Evolutionary conservation across 306 rosid genomes (phyloP).

Genomic region (Rubus idaeus): DNA sequence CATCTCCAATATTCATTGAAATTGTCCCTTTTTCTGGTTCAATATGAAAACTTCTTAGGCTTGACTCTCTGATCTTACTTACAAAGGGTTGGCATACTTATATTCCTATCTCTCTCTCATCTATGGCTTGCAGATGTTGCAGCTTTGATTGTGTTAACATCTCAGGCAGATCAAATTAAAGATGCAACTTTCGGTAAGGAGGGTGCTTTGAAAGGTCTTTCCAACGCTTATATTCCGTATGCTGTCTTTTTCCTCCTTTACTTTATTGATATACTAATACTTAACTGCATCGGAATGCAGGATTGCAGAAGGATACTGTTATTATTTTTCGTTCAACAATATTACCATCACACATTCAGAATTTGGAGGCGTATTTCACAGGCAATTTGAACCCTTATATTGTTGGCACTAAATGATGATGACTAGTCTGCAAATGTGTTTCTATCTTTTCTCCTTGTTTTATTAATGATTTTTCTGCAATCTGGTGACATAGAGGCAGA

Average conservation of each 20-base stretch:
- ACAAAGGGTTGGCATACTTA: neutral
- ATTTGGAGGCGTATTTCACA: slow-evolving; percentile 52
- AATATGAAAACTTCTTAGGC: neutral
- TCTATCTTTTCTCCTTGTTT: neutral
- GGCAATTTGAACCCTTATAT: slow-evolving; percentile 43
- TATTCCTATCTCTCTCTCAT: slow-evolving; percentile 17
- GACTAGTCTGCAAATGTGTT: neutral
- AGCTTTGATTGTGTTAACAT: slow-evolving; percentile 60
- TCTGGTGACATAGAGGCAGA: neutral
- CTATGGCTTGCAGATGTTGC: slow-evolving; percentile 55
- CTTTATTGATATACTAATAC: slow-evolving; percentile 26
- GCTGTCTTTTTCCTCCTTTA: slow-evolving; percentile 9
- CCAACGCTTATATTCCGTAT: slow-evolving; percentile 20
- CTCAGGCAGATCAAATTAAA: slow-evolving; percentile 47
- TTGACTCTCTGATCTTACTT: slow-evolving; percentile 14
- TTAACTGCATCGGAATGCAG: slow-evolving; percentile 45
- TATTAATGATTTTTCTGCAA: neutral
- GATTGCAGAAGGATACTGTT: slow-evolving; percentile 58
- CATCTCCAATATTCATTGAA: neutral
- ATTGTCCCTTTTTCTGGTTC: neutral
- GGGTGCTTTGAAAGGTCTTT: slow-evolving; percentile 52
- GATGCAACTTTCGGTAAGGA: slow-evolving; percentile 51
- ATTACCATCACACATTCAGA: slow-evolving; percentile 44
- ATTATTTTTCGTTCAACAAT: slow-evolving; percentile 57
- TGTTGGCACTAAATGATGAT: slow-evolving; percentile 12